phyloP scores from a whole-genome alignment of 192 early-diverging fungal genomes.

The Podila verticillata region DNA sequence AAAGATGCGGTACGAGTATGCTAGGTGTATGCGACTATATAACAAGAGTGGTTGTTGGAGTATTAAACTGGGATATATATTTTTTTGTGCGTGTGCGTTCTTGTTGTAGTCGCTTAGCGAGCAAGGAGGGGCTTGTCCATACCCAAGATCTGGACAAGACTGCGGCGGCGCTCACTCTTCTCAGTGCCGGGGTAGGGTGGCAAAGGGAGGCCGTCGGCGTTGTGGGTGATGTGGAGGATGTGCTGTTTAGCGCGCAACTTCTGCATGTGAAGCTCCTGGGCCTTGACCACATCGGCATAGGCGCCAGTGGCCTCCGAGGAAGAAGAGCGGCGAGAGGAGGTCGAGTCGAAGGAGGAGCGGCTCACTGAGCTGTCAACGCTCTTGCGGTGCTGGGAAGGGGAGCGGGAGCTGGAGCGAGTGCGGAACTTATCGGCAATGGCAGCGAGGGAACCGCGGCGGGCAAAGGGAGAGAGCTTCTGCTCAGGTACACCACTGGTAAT shows the following conservation, averaged over 20 bases:
- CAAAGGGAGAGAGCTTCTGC: neutral
- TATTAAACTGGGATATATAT: neutral
- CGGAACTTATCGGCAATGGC: neutral
- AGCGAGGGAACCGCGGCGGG: neutral
- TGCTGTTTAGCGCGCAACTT: neutral
- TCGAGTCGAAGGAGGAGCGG: neutral
- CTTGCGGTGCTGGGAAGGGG: neutral
- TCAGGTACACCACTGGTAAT: neutral
- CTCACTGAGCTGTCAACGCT: neutral
- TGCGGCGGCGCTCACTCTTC: neutral
- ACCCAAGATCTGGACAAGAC: neutral
- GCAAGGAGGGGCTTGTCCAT: conserved; percentile 1
- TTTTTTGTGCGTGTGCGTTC: neutral
- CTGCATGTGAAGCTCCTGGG: neutral
- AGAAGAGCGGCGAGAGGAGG: neutral
- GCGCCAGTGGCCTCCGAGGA: neutral
- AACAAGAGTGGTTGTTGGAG: neutral
- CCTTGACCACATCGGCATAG: conserved; percentile 1
- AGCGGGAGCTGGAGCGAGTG: neutral
- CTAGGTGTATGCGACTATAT: no score
- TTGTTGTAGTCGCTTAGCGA: neutral
- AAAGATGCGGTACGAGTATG: no score
- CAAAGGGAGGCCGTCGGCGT: neutral
- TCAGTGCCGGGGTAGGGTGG: neutral
- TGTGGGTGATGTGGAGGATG: neutral